Evolutionary conservation across 176 grass and related monocot species (phyloP), one percentile per base, ranked within the genome.

Genomic region (Bothriochloa decipiens): DNA sequence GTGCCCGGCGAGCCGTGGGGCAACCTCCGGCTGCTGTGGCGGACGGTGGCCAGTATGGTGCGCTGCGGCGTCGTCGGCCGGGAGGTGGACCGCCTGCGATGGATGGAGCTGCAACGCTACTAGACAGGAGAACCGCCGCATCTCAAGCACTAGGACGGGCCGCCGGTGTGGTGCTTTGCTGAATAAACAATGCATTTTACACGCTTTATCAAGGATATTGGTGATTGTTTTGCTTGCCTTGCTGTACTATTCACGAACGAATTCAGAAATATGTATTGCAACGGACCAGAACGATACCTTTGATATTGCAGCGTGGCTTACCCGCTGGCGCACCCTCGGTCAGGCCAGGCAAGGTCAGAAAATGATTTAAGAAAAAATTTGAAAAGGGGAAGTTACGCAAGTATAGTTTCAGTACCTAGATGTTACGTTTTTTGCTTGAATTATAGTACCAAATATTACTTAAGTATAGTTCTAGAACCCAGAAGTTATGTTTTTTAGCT

Each of bases 21-120:
- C 1, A 89, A 96, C 36, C 65, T 94, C 81, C 85, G 78, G 60
- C 74, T 96, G 64, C 81, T 88, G 37, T 96, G 93, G 96, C 87
- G 79, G 64, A 91, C 91, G 20, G 70, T 88, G 39, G 86, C 82
- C 14, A 92, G 77, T 73, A 79, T 95, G 85, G 65, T 92, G 68
- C 86, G 91, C 43, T 91, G 90, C 65, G 66, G 85, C 46, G 65
- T 99, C 72, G 74, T 99, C 64, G 88, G 93, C 40, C 79, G 68
- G 78, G 96, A 94, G 83, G 85, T 96, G 68, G 83, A 92, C 25
- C 89, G 78, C 27, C 85, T 98, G 53, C 86, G 84, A 16, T 80
- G 60, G 0, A 70, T 87, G 1, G 70, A 90, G 27, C 66, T 65
- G 73, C 82, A 62, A 78, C 53, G 46, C 53, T 36, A 36, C 35